A percentile compares a stretch with the other conserved stretches of the same genome.
Conservation (phyloP, 305 asterid genomes). For the Fraxinus velutina region DNA sequence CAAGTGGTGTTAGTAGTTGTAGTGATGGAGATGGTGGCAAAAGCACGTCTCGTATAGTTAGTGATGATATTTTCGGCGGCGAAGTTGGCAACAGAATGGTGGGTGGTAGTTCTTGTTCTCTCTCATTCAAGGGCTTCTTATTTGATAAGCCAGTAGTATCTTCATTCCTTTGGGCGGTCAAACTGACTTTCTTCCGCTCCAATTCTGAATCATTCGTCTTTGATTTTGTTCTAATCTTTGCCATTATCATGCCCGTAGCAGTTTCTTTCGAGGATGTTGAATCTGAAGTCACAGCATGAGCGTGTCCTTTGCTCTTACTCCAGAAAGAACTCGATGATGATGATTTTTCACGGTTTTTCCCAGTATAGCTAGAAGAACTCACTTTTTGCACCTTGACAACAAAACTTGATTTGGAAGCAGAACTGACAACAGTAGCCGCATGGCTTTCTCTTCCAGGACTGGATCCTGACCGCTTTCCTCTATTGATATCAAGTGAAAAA, state of each 20-base stretch:
- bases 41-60: background rate
- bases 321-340: constrained; percentile 26
- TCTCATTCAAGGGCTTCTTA: constrained; percentile 88
- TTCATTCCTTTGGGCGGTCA: constrained; percentile 17
- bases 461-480: constrained; percentile 38
- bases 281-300: constrained; percentile 16
- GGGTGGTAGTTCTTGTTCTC: constrained; percentile 37
- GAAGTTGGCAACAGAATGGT: constrained; percentile 23
- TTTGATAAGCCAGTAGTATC: constrained; percentile 20
- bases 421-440: constrained; percentile 36
- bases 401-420: constrained; percentile 43
- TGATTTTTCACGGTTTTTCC: constrained; percentile 27
- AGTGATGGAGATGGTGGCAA: constrained; percentile 4
- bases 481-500: constrained; percentile 42
- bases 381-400: constrained; percentile 41
- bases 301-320: constrained; percentile 29
- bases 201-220: constrained; percentile 28
- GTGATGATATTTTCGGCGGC: constrained; percentile 23
- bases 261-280: constrained; percentile 8
- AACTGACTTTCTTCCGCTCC: constrained; percentile 24
- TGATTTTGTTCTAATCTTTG: constrained; percentile 27
- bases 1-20: background rate
- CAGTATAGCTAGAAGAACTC: constrained; percentile 37
- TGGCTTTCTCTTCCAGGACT: constrained; percentile 55
- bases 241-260: background rate